phyloP scores from a whole-genome alignment of 768 basidiomycete genomes.

The Leccinellum rugosiceps region DNA sequence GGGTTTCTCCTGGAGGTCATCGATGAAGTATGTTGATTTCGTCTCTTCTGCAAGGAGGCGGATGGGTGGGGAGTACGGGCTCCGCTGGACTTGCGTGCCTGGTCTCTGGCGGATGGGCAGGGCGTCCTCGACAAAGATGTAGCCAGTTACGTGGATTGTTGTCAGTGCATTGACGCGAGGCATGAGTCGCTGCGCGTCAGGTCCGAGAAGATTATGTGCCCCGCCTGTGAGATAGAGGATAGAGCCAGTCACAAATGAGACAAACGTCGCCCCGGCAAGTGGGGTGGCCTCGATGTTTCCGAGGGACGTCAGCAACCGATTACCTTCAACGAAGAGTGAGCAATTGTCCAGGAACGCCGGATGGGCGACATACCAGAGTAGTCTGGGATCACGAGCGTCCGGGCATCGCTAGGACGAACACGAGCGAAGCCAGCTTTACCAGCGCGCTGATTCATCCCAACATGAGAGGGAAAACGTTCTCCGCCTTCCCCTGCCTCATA shows the following conservation, averaged over 20 bases:
- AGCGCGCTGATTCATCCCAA: conserved; percentile 68
- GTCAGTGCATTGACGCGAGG: conserved; percentile 53
- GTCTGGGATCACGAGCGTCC: conserved; percentile 59
- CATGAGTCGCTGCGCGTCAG: conserved; percentile 45
- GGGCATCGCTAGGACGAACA: conserved; percentile 49
- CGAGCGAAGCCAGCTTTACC: conserved; percentile 61
- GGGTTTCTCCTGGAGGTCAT: conserved; percentile 21
- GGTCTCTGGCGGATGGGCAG: conserved; percentile 51
- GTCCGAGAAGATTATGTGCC: conserved; percentile 49
- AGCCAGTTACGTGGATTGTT: conserved; percentile 48
- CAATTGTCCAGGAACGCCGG: neutral
- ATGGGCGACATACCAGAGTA: conserved; percentile 42
- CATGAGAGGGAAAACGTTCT: conserved; percentile 46
- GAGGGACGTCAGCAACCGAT: conserved; percentile 58
- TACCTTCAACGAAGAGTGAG: conserved; percentile 38
- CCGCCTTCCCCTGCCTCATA: conserved; percentile 42
- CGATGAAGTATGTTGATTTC: conserved; percentile 28
- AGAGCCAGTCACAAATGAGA: conserved; percentile 51
- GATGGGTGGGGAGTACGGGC: conserved; percentile 62
- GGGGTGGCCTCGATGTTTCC: conserved; percentile 63
- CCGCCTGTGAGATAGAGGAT: conserved; percentile 65
- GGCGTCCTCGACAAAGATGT: conserved; percentile 50
- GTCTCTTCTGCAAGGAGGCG: conserved; percentile 51
- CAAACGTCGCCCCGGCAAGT: conserved; percentile 53
- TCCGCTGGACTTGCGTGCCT: conserved; percentile 28